These are phyloP conservation scores for Microbotryum saponariae DNA, from an alignment of 1,284 basidiomycete genomes.

Conservation along the genomic window DNA sequence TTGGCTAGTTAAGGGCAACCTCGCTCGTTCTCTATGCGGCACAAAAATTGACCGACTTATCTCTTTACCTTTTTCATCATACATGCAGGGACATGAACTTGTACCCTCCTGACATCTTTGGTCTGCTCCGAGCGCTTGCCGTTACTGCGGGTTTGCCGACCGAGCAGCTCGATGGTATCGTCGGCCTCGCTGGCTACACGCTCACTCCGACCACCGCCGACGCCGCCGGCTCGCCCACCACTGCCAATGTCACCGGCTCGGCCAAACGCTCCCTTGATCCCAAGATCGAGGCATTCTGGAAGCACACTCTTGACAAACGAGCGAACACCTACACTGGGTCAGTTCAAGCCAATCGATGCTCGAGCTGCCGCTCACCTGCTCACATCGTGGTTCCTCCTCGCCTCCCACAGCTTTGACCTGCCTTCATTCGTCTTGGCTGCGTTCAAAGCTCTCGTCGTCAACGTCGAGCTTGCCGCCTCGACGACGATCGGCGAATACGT, in stretches of 20 bases:
- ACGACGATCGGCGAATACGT: conserved; percentile 60
- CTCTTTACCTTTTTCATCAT: neutral
- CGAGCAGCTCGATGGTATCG: conserved; percentile 59
- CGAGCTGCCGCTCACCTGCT: conserved; percentile 34
- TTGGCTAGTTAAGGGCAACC: neutral
- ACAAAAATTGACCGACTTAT: neutral
- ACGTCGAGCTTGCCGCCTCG: conserved; percentile 54
- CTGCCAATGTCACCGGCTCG: conserved; percentile 15
- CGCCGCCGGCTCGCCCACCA: conserved; percentile 30
- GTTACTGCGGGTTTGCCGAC: conserved; percentile 57
- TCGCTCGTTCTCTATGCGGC: no score
- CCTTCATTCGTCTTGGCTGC: conserved; percentile 58
- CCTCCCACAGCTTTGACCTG: conserved; percentile 54
- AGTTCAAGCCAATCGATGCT: conserved; percentile 34
- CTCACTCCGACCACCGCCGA: conserved; percentile 47
- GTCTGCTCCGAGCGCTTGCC: conserved; percentile 59
- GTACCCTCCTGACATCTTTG: conserved; percentile 63
- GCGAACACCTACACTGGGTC: conserved; percentile 52
- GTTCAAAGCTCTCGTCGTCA: conserved; percentile 57
- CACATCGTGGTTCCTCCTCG: no score
- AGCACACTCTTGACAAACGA: conserved; percentile 39
- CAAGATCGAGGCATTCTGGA: conserved; percentile 27
- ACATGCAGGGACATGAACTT: conserved; percentile 53
- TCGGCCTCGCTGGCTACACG: conserved; percentile 59
- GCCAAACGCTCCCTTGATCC: conserved; percentile 32